A percentile compares a stretch with the other conserved stretches of the same genome.
phyloP scores from a whole-genome alignment of 371 early-diverging fungal genomes.

The Lichtheimia corymbifera region DNA sequence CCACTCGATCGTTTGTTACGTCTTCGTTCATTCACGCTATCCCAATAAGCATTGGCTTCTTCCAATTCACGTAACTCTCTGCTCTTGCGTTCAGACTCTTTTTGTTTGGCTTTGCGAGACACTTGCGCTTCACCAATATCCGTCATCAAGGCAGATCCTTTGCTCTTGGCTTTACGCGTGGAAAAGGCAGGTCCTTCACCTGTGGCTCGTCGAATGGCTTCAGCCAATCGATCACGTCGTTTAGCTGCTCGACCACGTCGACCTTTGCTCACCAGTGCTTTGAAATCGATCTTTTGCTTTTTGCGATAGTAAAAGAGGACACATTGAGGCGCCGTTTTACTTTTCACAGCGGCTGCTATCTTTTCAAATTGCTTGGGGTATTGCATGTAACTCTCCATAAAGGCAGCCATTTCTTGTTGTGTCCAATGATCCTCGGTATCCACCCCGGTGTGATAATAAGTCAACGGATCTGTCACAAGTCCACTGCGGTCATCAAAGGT shows the following conservation, averaged over 20 bases:
- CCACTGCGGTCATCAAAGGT: slow-evolving; percentile 68
- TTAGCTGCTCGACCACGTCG: slow-evolving; percentile 50
- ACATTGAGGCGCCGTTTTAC: slow-evolving; percentile 84
- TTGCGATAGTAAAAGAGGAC: slow-evolving; percentile 92
- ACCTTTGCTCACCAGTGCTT: slow-evolving; percentile 64
- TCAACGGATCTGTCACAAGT: slow-evolving; percentile 59
- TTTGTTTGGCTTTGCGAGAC: slow-evolving; percentile 49
- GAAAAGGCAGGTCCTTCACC: slow-evolving; percentile 23
- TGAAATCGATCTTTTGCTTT: slow-evolving; percentile 84
- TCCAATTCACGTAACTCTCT: slow-evolving; percentile 43
- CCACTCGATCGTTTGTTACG: slow-evolving; percentile 16
- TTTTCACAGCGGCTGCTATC: slow-evolving; percentile 74
- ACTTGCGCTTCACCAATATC: slow-evolving; percentile 66
- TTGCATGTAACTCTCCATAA: slow-evolving; percentile 75
- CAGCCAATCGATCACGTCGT: slow-evolving; percentile 42
- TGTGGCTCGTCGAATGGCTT: slow-evolving; percentile 46
- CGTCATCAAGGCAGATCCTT: slow-evolving; percentile 63
- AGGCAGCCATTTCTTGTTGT: slow-evolving; percentile 75
- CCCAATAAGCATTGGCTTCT: slow-evolving; percentile 44
- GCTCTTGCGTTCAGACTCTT: slow-evolving; percentile 47
- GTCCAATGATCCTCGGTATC: slow-evolving; percentile 77
- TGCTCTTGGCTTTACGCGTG: slow-evolving; percentile 51
- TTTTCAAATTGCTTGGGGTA: slow-evolving; percentile 92
- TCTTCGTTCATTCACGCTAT: slow-evolving; percentile 39
- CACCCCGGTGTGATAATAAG: slow-evolving; percentile 60